phyloP scores from a whole-genome alignment of 306 rosid genomes.

The Chamaecrista fasciculata region DNA sequence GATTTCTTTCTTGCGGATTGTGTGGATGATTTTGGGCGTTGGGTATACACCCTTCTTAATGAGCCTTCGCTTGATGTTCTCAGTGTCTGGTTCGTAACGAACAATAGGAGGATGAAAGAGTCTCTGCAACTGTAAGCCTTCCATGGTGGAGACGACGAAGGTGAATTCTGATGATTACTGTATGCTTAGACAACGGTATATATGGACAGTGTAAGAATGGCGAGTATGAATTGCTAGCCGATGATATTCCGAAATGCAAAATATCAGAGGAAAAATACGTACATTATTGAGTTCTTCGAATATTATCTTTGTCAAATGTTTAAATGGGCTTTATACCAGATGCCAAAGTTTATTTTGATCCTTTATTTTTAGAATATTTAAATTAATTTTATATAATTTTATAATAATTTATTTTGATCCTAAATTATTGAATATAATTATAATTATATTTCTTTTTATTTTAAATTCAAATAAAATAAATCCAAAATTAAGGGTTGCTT shows the following conservation, averaged over 20 bases:
- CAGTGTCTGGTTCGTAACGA: slow-evolving; percentile 64
- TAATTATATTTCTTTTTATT: too few relatives aligned
- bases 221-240: background rate
- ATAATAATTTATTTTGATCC: too few relatives aligned
- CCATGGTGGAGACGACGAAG: slow-evolving; percentile 44
- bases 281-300: too few relatives aligned
- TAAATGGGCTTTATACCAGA: too few relatives aligned
- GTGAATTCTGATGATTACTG: background rate
- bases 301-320: too few relatives aligned
- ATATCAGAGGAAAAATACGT: background rate
- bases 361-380: too few relatives aligned
- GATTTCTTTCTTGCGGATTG: slow-evolving; percentile 73
- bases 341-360: too few relatives aligned
- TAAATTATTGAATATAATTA: too few relatives aligned
- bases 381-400: too few relatives aligned
- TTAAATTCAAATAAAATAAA: too few relatives aligned
- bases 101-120: slow-evolving; percentile 26
- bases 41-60: slow-evolving; percentile 54
- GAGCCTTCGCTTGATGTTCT: slow-evolving; percentile 55
- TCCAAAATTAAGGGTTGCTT: too few relatives aligned
- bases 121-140: slow-evolving; percentile 46
- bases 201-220: too few relatives aligned
- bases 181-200: background rate
- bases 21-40: slow-evolving; percentile 77
- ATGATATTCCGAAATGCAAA: background rate